Conservation (phyloP, 2,329 filamentous ascomycete species). For the Escovopsis weberi region DNA sequence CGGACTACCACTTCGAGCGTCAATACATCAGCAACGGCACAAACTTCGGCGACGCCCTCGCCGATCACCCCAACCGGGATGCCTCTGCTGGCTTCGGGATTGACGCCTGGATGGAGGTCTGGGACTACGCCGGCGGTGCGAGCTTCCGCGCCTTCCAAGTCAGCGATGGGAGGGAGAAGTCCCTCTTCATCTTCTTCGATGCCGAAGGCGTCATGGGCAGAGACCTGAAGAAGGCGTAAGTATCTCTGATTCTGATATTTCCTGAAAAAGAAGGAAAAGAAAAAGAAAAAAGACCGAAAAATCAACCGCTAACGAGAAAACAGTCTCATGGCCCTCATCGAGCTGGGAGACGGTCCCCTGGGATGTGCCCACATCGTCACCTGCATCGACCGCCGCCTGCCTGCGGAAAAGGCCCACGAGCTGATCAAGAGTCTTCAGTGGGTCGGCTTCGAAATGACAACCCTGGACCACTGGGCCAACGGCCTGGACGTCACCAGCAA, state of each 20-base stretch:
- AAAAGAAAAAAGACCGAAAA: neutral
- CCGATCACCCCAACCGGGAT: slow-evolving; percentile 11
- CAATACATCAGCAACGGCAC: slow-evolving; percentile 11
- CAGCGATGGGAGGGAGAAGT: slow-evolving; percentile 53
- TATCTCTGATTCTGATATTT: slow-evolving; percentile 8
- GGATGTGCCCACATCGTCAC: slow-evolving; percentile 65
- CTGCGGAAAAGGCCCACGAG: slow-evolving; percentile 45
- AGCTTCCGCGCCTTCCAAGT: slow-evolving; percentile 79
- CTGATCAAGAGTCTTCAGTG: slow-evolving; percentile 76
- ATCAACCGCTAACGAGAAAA: neutral
- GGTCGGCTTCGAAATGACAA: slow-evolving; percentile 80
- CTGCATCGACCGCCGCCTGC: slow-evolving; percentile 61
- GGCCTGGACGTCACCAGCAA: slow-evolving; percentile 54
- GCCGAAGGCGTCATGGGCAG: slow-evolving; percentile 49
- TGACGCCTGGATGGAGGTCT: slow-evolving; percentile 59
- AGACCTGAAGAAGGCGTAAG: slow-evolving; percentile 79
- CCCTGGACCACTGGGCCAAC: slow-evolving; percentile 60
- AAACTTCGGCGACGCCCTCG: slow-evolving; percentile 3
- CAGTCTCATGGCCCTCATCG: slow-evolving; percentile 79
- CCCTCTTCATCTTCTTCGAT: slow-evolving; percentile 83
- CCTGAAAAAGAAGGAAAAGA: too few species aligned
- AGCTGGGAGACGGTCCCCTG: slow-evolving; percentile 66
- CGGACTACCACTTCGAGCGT: slow-evolving; percentile 29
- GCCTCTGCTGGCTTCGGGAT: slow-evolving; percentile 23
- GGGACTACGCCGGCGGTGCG: slow-evolving; percentile 72